Base-by-base conservation (phyloP, 1,139 yeast genomes). In the Keqinozyma sinolaborantium region DNA sequence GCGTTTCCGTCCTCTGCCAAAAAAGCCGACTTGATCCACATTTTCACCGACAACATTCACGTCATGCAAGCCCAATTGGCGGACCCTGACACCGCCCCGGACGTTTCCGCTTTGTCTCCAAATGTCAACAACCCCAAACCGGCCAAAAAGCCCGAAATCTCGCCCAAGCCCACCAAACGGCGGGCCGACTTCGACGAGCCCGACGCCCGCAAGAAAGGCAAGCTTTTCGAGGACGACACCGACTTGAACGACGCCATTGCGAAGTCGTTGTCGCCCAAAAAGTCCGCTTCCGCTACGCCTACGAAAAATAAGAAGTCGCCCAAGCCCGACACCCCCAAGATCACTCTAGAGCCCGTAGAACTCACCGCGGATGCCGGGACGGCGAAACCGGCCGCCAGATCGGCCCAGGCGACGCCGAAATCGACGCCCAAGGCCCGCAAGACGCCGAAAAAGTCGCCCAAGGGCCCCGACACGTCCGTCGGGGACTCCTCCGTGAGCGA, bases 1-100 rank as follows among this genome's bases (percentile, higher is more conserved):
- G 56, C 58, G 6, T 79, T 67, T 48, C 70, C 81, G 1, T 65
- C 83, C 4, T 68, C 73, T 31, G 78, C 85, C 7, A 82, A 78
- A 48, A 87, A 87, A 53, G 56, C 72, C 4, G 76, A 73, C 7
- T 62, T 84, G 36, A 56, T 85, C 6, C 62, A 60, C 12, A 50
- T 82, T 4, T 84, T 79, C 51, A 57, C 67, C 12, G 50, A 58
- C 3, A 51, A 75, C n/a, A 61, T 84, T 28, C 50, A 53, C 9
- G 68, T 76, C 1, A 55, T 60, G 9, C 59, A 75, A 2, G 45
- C 49, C 0, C 40, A 48, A 25, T 48, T 73, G 24, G 50, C 70
- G 30, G 44, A n/a, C n/a, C n/a, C n/a, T n/a, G n/a, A n/a, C n/a
- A n/a, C n/a, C n/a, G n/a, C n/a, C n/a, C n/a, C n/a, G n/a, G n/a